A percentile compares a stretch with the other conserved stretches of the same genome.
phyloP scores from a whole-genome alignment of 1,284 basidiomycete species.

The Trametes sp. region DNA sequence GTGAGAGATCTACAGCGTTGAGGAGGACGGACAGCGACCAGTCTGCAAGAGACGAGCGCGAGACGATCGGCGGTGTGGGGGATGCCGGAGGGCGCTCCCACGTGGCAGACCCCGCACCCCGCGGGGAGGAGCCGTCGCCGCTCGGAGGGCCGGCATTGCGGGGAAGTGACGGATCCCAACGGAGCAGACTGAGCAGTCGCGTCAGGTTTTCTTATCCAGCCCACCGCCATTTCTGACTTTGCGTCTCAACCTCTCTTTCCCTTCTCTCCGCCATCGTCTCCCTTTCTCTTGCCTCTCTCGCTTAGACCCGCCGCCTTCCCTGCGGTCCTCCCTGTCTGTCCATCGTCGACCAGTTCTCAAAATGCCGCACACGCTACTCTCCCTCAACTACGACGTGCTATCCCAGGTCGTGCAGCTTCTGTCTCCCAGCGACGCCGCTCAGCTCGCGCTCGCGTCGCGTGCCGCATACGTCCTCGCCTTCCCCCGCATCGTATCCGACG shows the following conservation, averaged over 20 bases:
- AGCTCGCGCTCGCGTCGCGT: conserved; percentile 29
- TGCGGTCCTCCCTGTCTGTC: not conserved
- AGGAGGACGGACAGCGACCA: not conserved
- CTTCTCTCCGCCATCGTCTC: conserved; percentile 6
- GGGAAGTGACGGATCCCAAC: conserved; percentile 23
- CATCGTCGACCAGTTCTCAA: not conserved
- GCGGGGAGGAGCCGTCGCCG: not conserved
- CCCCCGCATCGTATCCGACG: conserved; percentile 29
- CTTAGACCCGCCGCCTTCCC: not conserved
- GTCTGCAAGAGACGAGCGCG: not conserved
- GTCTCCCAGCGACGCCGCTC: conserved; percentile 24
- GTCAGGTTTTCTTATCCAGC: conserved; percentile 16
- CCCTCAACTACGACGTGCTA: conserved; percentile 34
- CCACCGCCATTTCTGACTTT: conserved; percentile 10
- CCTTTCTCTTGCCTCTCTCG: not conserved
- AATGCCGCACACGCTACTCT: conserved; percentile 27
- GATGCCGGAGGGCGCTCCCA: conserved; percentile 19
- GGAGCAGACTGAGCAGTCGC: conserved; percentile 8
- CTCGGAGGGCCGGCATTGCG: conserved; percentile 4
- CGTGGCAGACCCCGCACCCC: conserved; percentile 21
- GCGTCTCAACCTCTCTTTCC: conserved; percentile 15
- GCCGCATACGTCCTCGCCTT: conserved; percentile 26
- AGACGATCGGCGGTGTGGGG: conserved; percentile 7
- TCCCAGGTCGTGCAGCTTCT: conserved; percentile 25
- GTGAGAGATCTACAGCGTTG: not conserved